These are phyloP conservation scores for Schizosaccharomyces octosporus DNA, from an alignment of 805 yeast species.

Conservation along the genomic window DNA sequence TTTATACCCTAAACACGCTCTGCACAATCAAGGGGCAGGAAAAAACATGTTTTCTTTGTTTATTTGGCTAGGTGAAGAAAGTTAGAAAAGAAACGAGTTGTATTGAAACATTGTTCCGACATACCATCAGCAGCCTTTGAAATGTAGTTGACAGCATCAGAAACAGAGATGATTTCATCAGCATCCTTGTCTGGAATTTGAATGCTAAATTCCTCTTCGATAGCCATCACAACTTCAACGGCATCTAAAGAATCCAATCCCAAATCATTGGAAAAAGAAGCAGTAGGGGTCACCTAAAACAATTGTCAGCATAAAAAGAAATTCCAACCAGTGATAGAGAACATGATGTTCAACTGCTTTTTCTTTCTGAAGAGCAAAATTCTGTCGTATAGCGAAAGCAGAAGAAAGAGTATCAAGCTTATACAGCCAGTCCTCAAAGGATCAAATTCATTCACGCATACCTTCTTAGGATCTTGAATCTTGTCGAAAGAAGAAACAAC, in stretches of 20 bases:
- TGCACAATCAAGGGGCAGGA: too few species aligned
- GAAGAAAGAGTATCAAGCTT: too few species aligned
- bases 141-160: slow-evolving; percentile 77
- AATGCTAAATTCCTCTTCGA: slow-evolving; percentile 62
- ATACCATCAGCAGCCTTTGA: not conserved
- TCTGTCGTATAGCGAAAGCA: too few species aligned
- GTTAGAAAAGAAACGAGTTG: not conserved
- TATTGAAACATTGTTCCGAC: not conserved
- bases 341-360: not conserved
- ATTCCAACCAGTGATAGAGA: not conserved
- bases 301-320: not conserved
- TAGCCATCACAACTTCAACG: slow-evolving; percentile 85
- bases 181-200: slow-evolving; percentile 37
- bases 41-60: too few species aligned
- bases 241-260: slow-evolving; percentile 87
- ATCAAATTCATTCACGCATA: not conserved
- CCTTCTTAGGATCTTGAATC: slow-evolving; percentile 14
- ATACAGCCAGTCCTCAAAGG: not conserved
- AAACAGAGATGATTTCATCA: slow-evolving; percentile 78
- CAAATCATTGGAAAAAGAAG: slow-evolving; percentile 28
- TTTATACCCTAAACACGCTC: too few species aligned
- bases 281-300: slow-evolving; percentile 15
- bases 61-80: not conserved
- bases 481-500: slow-evolving; percentile 47
- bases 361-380: not conserved